These are phyloP conservation scores for Testicularia cyperi DNA, from an alignment of 1,284 basidiomycete species.

Conservation along the genomic window DNA sequence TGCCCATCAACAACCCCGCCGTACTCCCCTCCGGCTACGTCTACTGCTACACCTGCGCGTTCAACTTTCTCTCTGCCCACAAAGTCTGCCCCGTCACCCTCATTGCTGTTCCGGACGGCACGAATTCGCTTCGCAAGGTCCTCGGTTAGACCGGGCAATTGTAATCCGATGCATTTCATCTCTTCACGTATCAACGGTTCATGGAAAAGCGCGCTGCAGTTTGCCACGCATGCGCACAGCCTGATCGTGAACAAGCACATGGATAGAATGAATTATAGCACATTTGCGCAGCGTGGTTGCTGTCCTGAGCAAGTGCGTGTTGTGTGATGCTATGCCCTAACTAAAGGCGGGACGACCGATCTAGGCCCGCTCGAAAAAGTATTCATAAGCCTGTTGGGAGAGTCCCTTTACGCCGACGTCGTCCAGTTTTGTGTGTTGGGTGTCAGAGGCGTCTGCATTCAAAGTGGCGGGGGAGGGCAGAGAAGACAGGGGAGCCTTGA, in stretches of 20 bases:
- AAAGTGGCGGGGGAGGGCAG: not conserved
- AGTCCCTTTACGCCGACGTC: conserved; percentile 37
- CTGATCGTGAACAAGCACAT: too few species aligned
- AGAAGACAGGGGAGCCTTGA: conserved; percentile 28
- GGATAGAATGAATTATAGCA: too few species aligned
- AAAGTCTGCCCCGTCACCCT: conserved; percentile 85
- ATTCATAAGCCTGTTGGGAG: conserved; percentile 41
- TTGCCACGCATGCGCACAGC: too few species aligned
- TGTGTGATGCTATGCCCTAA: too few species aligned
- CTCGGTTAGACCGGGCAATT: conserved; percentile 64
- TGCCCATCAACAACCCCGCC: conserved; percentile 78
- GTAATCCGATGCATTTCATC: not conserved
- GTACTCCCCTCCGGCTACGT: conserved; percentile 90
- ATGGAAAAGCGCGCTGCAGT: not conserved
- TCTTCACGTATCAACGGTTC: too few species aligned
- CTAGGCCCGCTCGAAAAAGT: conserved; percentile 41
- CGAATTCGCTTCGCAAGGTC: conserved; percentile 74
- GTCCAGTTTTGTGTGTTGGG: too few species aligned
- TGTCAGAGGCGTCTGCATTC: too few species aligned
- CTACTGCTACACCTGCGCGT: conserved; percentile 90
- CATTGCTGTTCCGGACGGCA: conserved; percentile 72
- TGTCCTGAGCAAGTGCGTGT: too few species aligned
- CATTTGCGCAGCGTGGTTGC: too few species aligned
- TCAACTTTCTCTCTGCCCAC: conserved; percentile 76
- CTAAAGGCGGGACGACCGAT: not conserved